phyloP scores from a whole-genome alignment of 2,329 filamentous ascomycete genomes.

The Cephalotrichum gorgonifer region DNA sequence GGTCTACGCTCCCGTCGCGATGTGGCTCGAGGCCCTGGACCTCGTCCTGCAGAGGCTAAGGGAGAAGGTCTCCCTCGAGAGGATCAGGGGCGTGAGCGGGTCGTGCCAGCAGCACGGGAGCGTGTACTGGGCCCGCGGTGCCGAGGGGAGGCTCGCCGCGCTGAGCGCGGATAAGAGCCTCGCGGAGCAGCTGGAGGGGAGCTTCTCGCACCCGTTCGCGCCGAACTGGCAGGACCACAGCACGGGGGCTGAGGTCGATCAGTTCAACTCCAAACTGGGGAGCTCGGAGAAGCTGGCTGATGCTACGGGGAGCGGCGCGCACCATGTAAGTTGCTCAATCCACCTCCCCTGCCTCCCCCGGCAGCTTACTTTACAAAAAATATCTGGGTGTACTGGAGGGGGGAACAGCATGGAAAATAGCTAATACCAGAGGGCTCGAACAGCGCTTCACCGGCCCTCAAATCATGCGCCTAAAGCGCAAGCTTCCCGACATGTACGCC shows the following conservation, averaged over 20 bases:
- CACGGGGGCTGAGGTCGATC: slow-evolving; percentile 83
- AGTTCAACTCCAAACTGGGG: slow-evolving; percentile 68
- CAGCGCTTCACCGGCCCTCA: slow-evolving; percentile 95
- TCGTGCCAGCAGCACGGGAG: slow-evolving; percentile 97
- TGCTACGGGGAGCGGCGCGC: slow-evolving; percentile 82
- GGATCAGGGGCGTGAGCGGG: slow-evolving; percentile 74
- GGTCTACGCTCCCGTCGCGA: slow-evolving; percentile 82
- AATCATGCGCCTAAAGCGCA: slow-evolving; percentile 77
- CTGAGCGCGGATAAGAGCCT: slow-evolving; percentile 54
- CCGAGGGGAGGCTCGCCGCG: slow-evolving; percentile 50
- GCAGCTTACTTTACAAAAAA: too few relatives aligned
- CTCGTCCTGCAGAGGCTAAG: slow-evolving; percentile 67
- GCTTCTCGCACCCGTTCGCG: slow-evolving; percentile 75
- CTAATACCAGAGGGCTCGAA: neutral
- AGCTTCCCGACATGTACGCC: slow-evolving; percentile 71
- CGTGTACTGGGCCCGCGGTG: slow-evolving; percentile 76
- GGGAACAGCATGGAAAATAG: too few relatives aligned
- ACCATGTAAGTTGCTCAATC: slow-evolving; percentile 62
- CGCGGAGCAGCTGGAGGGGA: slow-evolving; percentile 59
- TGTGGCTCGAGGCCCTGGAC: slow-evolving; percentile 92
- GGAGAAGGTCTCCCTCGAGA: slow-evolving; percentile 54
- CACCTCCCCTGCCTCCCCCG: too few relatives aligned
- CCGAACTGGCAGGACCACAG: slow-evolving; percentile 98
- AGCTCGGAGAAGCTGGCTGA: slow-evolving; percentile 58
- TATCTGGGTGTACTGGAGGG: too few relatives aligned